Conservation (phyloP, 129 eudicot species). For the Lactuca saligna region DNA sequence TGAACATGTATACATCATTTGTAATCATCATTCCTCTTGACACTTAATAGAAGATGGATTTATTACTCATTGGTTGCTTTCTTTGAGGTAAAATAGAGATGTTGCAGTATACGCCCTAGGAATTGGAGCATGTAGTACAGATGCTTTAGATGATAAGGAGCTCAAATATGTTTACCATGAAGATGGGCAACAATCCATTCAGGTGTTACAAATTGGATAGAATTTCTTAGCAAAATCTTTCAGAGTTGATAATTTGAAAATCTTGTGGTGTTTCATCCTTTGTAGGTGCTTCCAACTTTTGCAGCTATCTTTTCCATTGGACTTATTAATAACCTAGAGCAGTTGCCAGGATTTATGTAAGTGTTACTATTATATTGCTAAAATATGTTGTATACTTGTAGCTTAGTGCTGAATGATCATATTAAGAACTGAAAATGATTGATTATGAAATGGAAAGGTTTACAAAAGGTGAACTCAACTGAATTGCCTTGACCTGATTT, state of each 20-base stretch:
- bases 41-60: not conserved
- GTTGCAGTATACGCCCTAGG: slow-evolving; percentile 93
- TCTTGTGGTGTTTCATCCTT: slow-evolving; percentile 16
- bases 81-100: slow-evolving; percentile 51
- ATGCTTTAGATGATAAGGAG: slow-evolving; percentile 77
- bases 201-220: slow-evolving; percentile 44
- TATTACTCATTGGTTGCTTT: not conserved
- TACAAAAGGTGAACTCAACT: no score
- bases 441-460: no score
- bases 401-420: no score
- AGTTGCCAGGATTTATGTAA: slow-evolving; percentile 76
- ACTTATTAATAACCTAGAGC: slow-evolving; percentile 30
- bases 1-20: not conserved
- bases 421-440: no score
- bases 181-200: slow-evolving; percentile 75
- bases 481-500: not conserved
- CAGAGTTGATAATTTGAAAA: not conserved
- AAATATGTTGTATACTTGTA: not conserved
- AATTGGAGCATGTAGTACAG: slow-evolving; percentile 79
- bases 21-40: slow-evolving; percentile 10
- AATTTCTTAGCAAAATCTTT: not conserved
- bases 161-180: slow-evolving; percentile 86
- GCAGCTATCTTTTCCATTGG: slow-evolving; percentile 60
- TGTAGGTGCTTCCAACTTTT: slow-evolving; percentile 94
- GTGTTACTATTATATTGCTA: slow-evolving; percentile 20